phyloP scores from a whole-genome alignment of 1,139 yeast species.

The Candida albicans region DNA sequence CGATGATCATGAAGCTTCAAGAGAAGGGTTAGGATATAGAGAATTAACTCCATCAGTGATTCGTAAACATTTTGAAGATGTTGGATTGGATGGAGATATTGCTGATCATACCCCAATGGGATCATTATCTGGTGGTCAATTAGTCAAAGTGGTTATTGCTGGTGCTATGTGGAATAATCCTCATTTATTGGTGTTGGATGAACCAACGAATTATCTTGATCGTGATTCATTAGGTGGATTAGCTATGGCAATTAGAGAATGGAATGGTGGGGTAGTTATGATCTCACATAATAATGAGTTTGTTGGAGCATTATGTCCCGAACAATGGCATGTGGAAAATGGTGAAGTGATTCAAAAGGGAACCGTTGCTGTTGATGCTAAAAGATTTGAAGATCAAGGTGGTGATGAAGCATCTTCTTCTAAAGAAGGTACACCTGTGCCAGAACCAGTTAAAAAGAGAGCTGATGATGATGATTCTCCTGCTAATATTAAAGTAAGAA shows the following conservation, averaged over 20 bases:
- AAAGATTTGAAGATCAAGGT: conserved; percentile 75
- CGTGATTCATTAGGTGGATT: conserved; percentile 97
- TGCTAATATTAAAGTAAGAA: conserved; percentile 89
- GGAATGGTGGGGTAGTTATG: conserved; percentile 98
- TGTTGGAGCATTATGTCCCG: conserved; percentile 96
- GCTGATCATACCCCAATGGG: conserved; percentile 98
- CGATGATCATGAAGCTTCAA: conserved; percentile 97
- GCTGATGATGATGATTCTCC: conserved; percentile 86
- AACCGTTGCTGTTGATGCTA: conserved; percentile 66
- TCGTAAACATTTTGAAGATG: conserved; percentile 94
- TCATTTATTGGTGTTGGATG: conserved; percentile 94
- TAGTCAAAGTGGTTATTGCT: conserved; percentile 97
- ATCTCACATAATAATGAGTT: conserved; percentile 97
- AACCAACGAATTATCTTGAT: conserved; percentile 97
- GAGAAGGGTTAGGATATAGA: conserved; percentile 98
- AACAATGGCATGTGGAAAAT: conserved; percentile 96
- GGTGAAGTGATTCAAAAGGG: conserved; percentile 89
- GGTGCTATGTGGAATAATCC: conserved; percentile 99
- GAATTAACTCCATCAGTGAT: conserved; percentile 88
- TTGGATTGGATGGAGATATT: conserved; percentile 95
- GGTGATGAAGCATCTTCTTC: conserved; percentile 35
- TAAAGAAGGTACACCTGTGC: conserved; percentile 22
- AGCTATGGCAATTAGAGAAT: conserved; percentile 95
- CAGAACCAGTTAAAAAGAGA: conserved; percentile 39
- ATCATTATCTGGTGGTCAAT: conserved; percentile 95